These are phyloP conservation scores for Adenanthera pavonina DNA, from an alignment of 306 rosid species.

Conservation along the genomic window DNA sequence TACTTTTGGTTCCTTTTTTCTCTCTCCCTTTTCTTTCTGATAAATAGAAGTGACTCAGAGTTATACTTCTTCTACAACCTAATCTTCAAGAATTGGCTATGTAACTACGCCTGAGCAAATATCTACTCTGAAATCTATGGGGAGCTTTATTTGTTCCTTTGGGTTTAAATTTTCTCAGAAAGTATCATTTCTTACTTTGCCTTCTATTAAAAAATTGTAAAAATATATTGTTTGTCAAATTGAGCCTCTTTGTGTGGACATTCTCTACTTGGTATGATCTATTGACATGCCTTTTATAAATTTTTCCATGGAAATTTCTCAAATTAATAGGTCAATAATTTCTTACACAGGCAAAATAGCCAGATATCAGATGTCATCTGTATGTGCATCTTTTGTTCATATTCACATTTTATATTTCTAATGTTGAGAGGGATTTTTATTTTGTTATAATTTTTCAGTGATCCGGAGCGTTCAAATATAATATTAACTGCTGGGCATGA, in stretches of 20 bases:
- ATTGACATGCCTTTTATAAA: background rate
- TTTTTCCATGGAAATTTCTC: slow-evolving; percentile 10
- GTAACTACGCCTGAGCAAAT: slow-evolving; percentile 3
- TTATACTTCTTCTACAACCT: slow-evolving; percentile 32
- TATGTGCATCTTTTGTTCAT: slow-evolving; percentile 27
- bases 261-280: slow-evolving; percentile 6
- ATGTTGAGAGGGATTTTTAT: slow-evolving; percentile 7
- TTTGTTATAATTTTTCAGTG: slow-evolving; percentile 54
- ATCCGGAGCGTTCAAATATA: slow-evolving; percentile 73
- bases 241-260: slow-evolving; percentile 8
- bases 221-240: background rate
- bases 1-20: background rate
- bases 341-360: slow-evolving; percentile 21
- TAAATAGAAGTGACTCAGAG: slow-evolving; percentile 15
- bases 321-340: slow-evolving; percentile 19
- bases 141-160: slow-evolving; percentile 26
- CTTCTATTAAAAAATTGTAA: background rate
- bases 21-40: slow-evolving; percentile 9
- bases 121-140: slow-evolving; percentile 22
- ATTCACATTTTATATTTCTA: slow-evolving; percentile 23
- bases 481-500: slow-evolving; percentile 88
- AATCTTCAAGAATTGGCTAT: slow-evolving; percentile 17
- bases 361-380: background rate
- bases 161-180: slow-evolving; percentile 2
- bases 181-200: slow-evolving; percentile 22